Conservation (phyloP, 1,284 basidiomycete species). For the Austroboletus niveus region DNA sequence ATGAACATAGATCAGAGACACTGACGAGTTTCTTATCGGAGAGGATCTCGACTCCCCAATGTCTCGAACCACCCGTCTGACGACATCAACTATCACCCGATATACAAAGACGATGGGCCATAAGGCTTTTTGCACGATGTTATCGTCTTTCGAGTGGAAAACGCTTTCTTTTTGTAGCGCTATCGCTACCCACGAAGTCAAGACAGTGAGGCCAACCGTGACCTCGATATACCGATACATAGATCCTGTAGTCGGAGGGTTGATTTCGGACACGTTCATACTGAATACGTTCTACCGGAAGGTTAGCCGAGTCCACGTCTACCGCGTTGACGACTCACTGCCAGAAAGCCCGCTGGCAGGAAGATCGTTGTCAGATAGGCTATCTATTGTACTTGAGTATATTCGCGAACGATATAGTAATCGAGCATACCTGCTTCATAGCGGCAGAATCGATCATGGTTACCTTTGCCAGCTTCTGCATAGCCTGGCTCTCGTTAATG, state of each 20-base stretch:
- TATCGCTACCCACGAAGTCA: conserved; percentile 49
- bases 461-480: conserved; percentile 44
- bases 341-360: conserved; percentile 29
- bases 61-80: background rate
- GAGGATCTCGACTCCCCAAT: background rate
- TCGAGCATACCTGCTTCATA: conserved; percentile 43
- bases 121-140: conserved; percentile 2
- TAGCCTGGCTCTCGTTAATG: conserved; percentile 45
- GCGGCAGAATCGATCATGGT: conserved; percentile 47
- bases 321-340: conserved; percentile 35
- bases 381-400: conserved; percentile 21
- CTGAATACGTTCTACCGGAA: conserved; percentile 32
- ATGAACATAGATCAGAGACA: background rate
- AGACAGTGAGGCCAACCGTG: conserved; percentile 44
- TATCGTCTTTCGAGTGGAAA: conserved; percentile 15
- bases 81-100: background rate
- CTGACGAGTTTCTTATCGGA: conserved; percentile 10
- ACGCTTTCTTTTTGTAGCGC: conserved; percentile 27
- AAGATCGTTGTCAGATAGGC: conserved; percentile 34
- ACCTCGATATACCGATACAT: conserved; percentile 42
- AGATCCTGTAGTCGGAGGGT: conserved; percentile 27
- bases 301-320: conserved; percentile 1
- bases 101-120: conserved; percentile 20
- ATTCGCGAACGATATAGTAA: background rate
- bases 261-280: conserved; percentile 42